These are phyloP conservation scores for Phyllosticta citrichinensis DNA, from an alignment of 2,329 filamentous ascomycete genomes.

Conservation along the genomic window DNA sequence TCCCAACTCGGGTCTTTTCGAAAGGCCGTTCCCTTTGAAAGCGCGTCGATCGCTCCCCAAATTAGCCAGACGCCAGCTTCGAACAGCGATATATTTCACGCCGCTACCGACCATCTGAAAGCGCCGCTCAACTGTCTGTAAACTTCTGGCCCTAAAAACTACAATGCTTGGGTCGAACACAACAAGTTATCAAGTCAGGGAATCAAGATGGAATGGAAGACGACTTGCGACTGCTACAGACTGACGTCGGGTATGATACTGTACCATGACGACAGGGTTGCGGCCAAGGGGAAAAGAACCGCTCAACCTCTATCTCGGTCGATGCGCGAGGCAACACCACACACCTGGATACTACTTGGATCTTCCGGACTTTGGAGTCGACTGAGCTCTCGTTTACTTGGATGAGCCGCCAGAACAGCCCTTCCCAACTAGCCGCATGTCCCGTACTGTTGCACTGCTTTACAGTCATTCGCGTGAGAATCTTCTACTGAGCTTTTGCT, in stretches of 20 bases:
- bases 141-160: not conserved
- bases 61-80: not conserved
- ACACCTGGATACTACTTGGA: too few species aligned
- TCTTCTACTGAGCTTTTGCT: not conserved
- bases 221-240: not conserved
- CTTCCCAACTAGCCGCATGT: not conserved
- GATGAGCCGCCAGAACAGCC: too few species aligned
- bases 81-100: not conserved
- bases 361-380: too few species aligned
- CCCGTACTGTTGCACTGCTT: not conserved
- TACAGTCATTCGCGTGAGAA: not conserved
- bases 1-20: not conserved
- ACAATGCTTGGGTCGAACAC: not conserved
- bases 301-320: too few species aligned
- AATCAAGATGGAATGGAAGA: not conserved
- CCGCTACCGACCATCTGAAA: not conserved
- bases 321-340: too few species aligned
- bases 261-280: too few species aligned
- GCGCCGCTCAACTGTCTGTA: not conserved
- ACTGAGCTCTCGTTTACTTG: too few species aligned
- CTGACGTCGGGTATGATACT: not conserved
- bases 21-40: not conserved
- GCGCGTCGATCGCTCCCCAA: not conserved
- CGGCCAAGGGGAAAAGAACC: too few species aligned
- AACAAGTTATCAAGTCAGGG: not conserved